Base-by-base conservation (phyloP, 1,139 yeast species). In the Yamadazyma epiphylla region DNA sequence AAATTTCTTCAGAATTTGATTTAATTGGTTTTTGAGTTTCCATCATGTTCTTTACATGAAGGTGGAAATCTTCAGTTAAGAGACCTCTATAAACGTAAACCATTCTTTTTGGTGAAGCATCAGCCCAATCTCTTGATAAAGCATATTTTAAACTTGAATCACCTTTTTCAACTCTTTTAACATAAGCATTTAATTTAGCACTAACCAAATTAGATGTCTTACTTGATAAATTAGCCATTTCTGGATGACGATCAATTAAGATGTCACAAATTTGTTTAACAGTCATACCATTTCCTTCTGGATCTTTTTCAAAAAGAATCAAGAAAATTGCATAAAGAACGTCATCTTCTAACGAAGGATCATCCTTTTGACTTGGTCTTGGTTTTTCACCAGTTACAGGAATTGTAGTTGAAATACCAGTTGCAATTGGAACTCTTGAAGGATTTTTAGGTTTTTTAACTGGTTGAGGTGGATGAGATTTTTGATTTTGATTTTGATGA, bases 51-150 rank as follows among this genome's bases (percentile, higher is more conserved):
- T 75, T 74, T 9, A 83, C 88, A 48, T 79, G 85, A 25, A 77
- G 55, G 45, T 80, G 81, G 57, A 80, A 83, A 49, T 82, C 88
- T 11, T 77, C 70, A 19, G 91, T 75, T 40, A 83, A 63, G 25
- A 81, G 60, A 21, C 94, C 94, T 48, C 91, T 75, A 55, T 83
- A 84, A 28, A 82, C 88, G 48, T 84, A 84, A 22, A 84, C 87
- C 94, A 84, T 84, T 63, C 94, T 70, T 48, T 84, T 80, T 27
- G 94, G 94, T 4, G 86, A 78, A 11, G 89, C 86, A 53, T 81
- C 89, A 3, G 91, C 89, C 94, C 94, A 84, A 53, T 83, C 91
- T 58, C 94, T 71, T 3, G 87, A 79, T 30, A 84, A 60, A 15
- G 91, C 86, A 51, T 83, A 83, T 37, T 72, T 73, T 48, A 84